Percentiles rank a stretch among this genome's conserved stretches.
Conservation (phyloP, 2,329 filamentous ascomycete genomes). For the Aspergillus ibericus region DNA sequence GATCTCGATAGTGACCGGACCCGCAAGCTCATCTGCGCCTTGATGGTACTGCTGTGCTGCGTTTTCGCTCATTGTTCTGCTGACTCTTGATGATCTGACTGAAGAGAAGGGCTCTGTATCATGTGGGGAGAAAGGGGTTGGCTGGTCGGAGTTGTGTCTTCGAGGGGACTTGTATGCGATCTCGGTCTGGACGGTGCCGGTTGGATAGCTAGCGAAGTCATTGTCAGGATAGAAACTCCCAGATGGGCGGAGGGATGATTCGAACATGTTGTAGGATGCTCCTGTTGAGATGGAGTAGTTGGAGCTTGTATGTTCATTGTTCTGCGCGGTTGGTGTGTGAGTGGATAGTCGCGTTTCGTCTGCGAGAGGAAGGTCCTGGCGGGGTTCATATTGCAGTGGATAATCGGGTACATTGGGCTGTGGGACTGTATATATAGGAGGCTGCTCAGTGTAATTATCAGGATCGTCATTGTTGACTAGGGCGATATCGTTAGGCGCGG, state of each 20-base stretch:
- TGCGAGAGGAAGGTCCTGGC: neutral
- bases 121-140: conserved; percentile 34
- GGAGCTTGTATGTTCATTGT: neutral
- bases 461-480: neutral
- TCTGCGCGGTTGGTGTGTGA: neutral
- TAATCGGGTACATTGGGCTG: neutral
- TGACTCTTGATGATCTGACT: conserved; percentile 25
- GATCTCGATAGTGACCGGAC: conserved; percentile 25
- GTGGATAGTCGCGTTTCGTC: neutral
- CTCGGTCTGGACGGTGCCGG: conserved; percentile 8
- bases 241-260: conserved; percentile 20
- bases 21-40: conserved; percentile 31
- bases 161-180: conserved; percentile 15
- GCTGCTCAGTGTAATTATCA: neutral
- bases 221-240: conserved; percentile 2
- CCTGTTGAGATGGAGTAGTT: neutral
- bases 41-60: conserved; percentile 19
- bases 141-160: conserved; percentile 30
- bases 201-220: conserved; percentile 16
- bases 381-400: neutral
- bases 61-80: conserved; percentile 26
- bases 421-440: neutral
- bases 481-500: neutral
- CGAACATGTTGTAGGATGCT: conserved; percentile 26
- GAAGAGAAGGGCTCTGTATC: conserved; percentile 45